phyloP scores from a whole-genome alignment of 257 asterid species.

The Agastache rugosa region DNA sequence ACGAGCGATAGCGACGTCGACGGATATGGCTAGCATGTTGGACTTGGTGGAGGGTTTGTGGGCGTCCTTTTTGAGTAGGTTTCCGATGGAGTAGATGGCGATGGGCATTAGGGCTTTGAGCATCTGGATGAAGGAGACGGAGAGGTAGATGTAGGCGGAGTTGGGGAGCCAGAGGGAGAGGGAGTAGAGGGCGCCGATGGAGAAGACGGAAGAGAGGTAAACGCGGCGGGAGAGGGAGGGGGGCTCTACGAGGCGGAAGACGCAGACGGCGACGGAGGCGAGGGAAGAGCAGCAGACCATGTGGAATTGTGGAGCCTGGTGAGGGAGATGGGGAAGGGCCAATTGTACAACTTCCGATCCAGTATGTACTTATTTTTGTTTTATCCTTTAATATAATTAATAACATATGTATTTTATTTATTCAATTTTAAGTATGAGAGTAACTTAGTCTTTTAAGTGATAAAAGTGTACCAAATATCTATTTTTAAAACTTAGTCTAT shows the following conservation, averaged over 20 bases:
- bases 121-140: slow-evolving; percentile 82
- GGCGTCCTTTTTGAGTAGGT: slow-evolving; percentile 55
- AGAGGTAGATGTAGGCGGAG: slow-evolving; percentile 77
- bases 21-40: slow-evolving; percentile 71
- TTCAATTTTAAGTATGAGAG: too few species aligned
- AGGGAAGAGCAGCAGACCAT: slow-evolving; percentile 74
- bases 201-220: slow-evolving; percentile 70
- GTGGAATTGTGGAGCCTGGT: slow-evolving; percentile 88
- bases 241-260: slow-evolving; percentile 67
- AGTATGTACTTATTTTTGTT: slow-evolving; percentile 85
- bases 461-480: too few species aligned
- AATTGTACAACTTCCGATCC: slow-evolving; percentile 68
- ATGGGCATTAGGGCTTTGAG: slow-evolving; percentile 80
- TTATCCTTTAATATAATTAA: too few species aligned
- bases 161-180: slow-evolving; percentile 74
- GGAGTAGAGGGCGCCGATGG: slow-evolving; percentile 78
- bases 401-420: too few species aligned
- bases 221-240: slow-evolving; percentile 58
- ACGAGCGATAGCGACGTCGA: slow-evolving; percentile 81
- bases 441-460: too few species aligned
- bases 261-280: slow-evolving; percentile 66
- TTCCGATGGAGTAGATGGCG: slow-evolving; percentile 70
- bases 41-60: slow-evolving; percentile 54
- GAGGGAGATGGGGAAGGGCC: slow-evolving; percentile 83
- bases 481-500: too few species aligned